Evolutionary conservation across 2,329 filamentous ascomycete species (phyloP).

Genomic region (Lachnellula subtilissima): DNA sequence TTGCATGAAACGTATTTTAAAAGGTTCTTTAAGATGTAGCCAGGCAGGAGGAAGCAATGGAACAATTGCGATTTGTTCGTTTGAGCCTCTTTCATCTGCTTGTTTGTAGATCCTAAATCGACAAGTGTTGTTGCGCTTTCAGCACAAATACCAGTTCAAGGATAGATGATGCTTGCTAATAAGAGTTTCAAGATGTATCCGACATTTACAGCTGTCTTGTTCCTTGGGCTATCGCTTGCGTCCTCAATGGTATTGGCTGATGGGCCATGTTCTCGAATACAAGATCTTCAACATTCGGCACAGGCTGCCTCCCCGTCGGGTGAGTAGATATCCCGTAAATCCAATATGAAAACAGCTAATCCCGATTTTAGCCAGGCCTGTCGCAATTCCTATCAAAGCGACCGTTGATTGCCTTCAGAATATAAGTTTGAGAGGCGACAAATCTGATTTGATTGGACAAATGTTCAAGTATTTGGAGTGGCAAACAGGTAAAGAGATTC

Average conservation of each 20-base stretch:
- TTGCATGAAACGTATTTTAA: too few species aligned
- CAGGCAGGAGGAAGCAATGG: too few species aligned
- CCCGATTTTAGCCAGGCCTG: not conserved
- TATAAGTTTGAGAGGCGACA: not conserved
- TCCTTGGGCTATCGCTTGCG: not conserved
- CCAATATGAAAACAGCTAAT: not conserved
- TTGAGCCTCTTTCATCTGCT: too few species aligned
- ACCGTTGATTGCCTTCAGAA: conserved; percentile 2
- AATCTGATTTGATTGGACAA: not conserved
- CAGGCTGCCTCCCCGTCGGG: not conserved
- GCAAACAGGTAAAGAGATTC: not conserved
- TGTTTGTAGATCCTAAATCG: too few species aligned
- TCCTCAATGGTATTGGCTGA: not conserved
- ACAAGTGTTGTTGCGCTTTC: too few species aligned
- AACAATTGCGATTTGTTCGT: too few species aligned
- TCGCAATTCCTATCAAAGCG: not conserved
- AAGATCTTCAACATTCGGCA: not conserved
- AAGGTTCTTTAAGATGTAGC: too few species aligned
- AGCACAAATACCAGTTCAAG: too few species aligned
- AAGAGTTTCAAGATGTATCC: not conserved
- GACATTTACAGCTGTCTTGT: not conserved
- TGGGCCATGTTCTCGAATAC: not conserved
- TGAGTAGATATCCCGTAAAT: not conserved
- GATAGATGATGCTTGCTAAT: too few species aligned
- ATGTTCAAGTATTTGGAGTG: not conserved